phyloP scores from a whole-genome alignment of 2,329 filamentous ascomycete species.

The Xylaria multiplex region DNA sequence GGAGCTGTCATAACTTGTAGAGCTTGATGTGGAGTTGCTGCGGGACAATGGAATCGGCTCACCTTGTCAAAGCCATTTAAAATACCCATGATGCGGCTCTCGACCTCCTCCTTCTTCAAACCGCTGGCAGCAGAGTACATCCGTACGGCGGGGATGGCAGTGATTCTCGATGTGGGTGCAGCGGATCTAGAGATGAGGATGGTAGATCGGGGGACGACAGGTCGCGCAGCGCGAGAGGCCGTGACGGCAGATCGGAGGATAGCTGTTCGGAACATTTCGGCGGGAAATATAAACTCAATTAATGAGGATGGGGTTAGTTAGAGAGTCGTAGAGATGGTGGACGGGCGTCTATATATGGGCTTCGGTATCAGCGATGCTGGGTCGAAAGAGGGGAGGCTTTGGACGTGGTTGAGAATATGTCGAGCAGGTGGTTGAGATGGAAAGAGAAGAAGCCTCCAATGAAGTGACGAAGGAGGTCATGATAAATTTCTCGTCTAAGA shows the following conservation, averaged over 20 bases:
- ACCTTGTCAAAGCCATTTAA: slow-evolving; percentile 98
- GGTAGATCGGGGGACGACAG: slow-evolving; percentile 67
- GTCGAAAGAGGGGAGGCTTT: slow-evolving; percentile 25
- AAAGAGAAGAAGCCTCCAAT: slow-evolving; percentile 35
- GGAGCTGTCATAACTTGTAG: neutral
- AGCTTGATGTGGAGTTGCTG: neutral
- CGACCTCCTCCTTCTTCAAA: slow-evolving; percentile 84
- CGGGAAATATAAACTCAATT: slow-evolving; percentile 25
- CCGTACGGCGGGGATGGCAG: slow-evolving; percentile 74
- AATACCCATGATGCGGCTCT: slow-evolving; percentile 91
- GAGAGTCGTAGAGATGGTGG: neutral
- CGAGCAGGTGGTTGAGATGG: too few relatives aligned
- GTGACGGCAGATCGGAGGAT: slow-evolving; percentile 79
- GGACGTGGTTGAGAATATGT: slow-evolving; percentile 14
- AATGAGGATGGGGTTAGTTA: neutral
- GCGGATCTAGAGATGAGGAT: slow-evolving; percentile 50
- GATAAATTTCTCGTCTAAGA: slow-evolving; percentile 51
- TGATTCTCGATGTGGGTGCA: slow-evolving; percentile 65
- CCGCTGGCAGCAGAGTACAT: slow-evolving; percentile 87
- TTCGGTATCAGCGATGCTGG: slow-evolving; percentile 2
- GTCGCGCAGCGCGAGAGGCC: slow-evolving; percentile 66
- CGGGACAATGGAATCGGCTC: slow-evolving; percentile 46
- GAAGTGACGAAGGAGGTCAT: slow-evolving; percentile 38
- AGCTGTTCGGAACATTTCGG: slow-evolving; percentile 89
- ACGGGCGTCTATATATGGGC: neutral